Base-by-base conservation (phyloP, 108 stramenopile species). In the Nitzschia sp. region DNA sequence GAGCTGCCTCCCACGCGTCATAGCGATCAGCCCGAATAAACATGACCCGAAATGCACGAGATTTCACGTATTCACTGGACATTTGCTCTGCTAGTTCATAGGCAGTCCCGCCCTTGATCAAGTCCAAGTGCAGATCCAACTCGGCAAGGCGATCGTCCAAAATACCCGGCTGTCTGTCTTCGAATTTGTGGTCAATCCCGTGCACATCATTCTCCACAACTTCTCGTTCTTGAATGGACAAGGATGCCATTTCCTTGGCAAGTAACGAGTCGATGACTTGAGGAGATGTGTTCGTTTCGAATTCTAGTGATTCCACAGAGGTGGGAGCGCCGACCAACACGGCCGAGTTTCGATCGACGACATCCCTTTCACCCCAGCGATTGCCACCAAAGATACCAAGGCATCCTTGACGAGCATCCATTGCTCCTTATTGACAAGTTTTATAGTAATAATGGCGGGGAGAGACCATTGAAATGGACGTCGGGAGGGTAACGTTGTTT, bases 21-120 rank as follows among this genome's bases (percentile, higher is more conserved):
- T 64, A 77, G 17, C 60, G 61, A 27, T 77, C 69, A 1, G 69
- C 70, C 26, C 76, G 70, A 27, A 77, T 31, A 54, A 77, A 77
- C 55, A 64, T 66, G 55, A 66, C 54, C 24, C 71, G 70, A 58
- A 77, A 72, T 17, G 42, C 33, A 1, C 3, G 3, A 11, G 31
- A 15, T 55, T 49, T 28, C 15, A 77, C 70, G 28, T 76, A 74
- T 26, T 62, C 64, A 19, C 11, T 26, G 33, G 59, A 48, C 59
- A 35, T 28, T 6, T 17, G 4, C 30, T 35, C 29, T 1, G 69
- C 69, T 1, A 33, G 2, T 1, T 61, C 46, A 27, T 70, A 70
- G 8, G 69, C 58, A 0, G 46, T 32, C 1, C 33, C 35, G 42
- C 18, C 24, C 23, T 68, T 54, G 11, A 54, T 27, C 13, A 3